phyloP scores from a whole-genome alignment of 2,329 filamentous ascomycete genomes.

The Juglanconis oblonga region DNA sequence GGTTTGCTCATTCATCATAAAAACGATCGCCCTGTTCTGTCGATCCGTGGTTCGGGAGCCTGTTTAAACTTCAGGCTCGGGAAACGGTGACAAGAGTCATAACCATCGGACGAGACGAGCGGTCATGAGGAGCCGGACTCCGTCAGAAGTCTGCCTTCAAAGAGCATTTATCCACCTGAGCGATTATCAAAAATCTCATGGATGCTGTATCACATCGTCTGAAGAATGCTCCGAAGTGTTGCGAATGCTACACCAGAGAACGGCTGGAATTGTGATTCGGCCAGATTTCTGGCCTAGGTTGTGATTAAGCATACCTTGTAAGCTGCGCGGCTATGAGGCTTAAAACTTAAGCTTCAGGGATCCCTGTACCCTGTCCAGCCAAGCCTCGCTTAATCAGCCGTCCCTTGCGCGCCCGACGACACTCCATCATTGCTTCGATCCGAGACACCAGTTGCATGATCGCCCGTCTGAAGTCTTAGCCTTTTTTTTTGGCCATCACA shows the following conservation, averaged over 20 bases:
- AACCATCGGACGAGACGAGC: background rate
- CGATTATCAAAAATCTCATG: background rate
- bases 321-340: background rate
- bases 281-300: background rate
- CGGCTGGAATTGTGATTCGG: background rate
- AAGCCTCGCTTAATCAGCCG: slow-evolving; percentile 13
- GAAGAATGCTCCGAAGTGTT: background rate
- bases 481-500: background rate
- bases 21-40: background rate
- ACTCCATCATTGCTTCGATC: background rate
- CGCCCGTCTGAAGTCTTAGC: slow-evolving; percentile 14
- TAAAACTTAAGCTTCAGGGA: slow-evolving; percentile 6
- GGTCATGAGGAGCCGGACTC: too few species aligned
- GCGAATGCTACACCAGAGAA: background rate
- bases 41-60: background rate
- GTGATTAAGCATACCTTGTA: background rate
- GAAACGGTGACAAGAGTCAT: background rate
- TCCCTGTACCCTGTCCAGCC: background rate
- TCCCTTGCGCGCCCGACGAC: background rate
- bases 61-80: too few species aligned
- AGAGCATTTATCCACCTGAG: background rate
- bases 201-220: background rate
- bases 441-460: slow-evolving; percentile 15
- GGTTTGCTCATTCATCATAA: too few species aligned
- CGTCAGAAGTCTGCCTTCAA: background rate